Evolutionary conservation across 2,329 filamentous ascomycete genomes (phyloP).

Genomic region (Coccinonectria pachysandricola): DNA sequence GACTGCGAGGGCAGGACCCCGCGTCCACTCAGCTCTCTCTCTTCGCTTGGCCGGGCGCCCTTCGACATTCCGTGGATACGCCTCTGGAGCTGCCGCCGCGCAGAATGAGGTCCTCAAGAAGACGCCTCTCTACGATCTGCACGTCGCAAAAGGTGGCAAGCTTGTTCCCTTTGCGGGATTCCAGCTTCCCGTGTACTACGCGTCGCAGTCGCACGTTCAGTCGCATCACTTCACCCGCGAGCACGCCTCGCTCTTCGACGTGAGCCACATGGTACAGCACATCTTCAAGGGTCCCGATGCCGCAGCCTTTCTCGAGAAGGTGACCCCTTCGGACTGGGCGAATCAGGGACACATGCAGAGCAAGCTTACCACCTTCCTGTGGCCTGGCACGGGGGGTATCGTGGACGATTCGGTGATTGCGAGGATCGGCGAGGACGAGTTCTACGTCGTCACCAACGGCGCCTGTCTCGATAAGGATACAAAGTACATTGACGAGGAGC

Average conservation of each 20-base stretch:
- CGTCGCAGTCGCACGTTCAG: constrained; percentile 62
- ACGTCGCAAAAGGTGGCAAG: constrained; percentile 70
- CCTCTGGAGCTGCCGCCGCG: constrained; percentile 18
- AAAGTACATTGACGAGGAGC: constrained; percentile 61
- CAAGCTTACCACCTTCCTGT: constrained; percentile 75
- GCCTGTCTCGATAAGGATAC: constrained; percentile 84
- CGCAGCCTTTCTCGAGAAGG: constrained; percentile 66
- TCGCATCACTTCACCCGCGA: constrained; percentile 85
- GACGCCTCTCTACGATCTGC: constrained; percentile 71
- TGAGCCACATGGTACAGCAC: constrained; percentile 94
- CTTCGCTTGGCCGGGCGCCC: constrained; percentile 11
- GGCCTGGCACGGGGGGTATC: constrained; percentile 75
- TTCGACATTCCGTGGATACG: constrained; percentile 17
- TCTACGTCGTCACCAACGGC: constrained; percentile 94
- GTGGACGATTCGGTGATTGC: constrained; percentile 92
- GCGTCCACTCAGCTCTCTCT: constrained; percentile 15
- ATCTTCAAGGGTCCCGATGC: constrained; percentile 73
- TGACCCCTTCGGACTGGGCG: constrained; percentile 68
- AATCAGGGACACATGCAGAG: constrained; percentile 57
- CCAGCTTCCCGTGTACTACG: constrained; percentile 87
- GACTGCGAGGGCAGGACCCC: constrained; percentile 21
- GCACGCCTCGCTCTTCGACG: constrained; percentile 88
- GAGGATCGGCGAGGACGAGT: constrained; percentile 59
- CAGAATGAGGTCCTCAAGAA: constrained; percentile 36
- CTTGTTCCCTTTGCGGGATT: constrained; percentile 96